A percentile compares a stretch with the other conserved stretches of the same genome.
Conservation (phyloP, 2,329 filamentous ascomycete genomes). For the Neonectria magnoliae region DNA sequence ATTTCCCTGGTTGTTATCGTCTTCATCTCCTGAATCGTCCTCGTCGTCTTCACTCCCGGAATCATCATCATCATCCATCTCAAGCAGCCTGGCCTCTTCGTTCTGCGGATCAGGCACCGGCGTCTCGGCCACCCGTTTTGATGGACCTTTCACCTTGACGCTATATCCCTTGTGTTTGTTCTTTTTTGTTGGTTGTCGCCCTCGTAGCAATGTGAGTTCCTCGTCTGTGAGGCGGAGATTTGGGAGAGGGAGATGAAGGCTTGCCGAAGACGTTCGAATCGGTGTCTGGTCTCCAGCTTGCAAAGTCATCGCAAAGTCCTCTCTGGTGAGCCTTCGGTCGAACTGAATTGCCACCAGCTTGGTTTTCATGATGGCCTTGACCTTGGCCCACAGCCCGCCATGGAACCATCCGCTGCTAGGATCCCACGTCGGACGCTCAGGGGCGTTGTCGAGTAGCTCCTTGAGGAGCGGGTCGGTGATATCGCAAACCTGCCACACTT, state of each 20-base stretch:
- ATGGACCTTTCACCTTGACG: constrained; percentile 42
- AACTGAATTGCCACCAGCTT: constrained; percentile 79
- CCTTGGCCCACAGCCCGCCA: constrained; percentile 83
- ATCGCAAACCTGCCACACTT: constrained; percentile 95
- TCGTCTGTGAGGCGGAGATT: constrained; percentile 50
- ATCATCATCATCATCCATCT: constrained; percentile 41
- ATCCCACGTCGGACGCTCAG: constrained; percentile 69
- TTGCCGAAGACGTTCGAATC: constrained; percentile 43
- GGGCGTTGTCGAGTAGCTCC: constrained; percentile 70
- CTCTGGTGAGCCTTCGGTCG: constrained; percentile 57
- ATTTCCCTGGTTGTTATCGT: constrained; percentile 20
- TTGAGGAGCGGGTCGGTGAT: constrained; percentile 82
- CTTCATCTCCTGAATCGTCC: constrained; percentile 39
- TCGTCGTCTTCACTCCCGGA: constrained; percentile 41
- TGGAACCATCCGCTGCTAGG: constrained; percentile 83
- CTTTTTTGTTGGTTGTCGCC: constrained; percentile 49
- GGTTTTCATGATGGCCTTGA: constrained; percentile 86
- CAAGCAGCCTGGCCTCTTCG: constrained; percentile 31
- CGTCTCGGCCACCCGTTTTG: constrained; percentile 29
- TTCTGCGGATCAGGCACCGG: constrained; percentile 36
- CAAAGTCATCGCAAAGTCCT: constrained; percentile 50
- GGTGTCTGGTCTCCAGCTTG: constrained; percentile 49
- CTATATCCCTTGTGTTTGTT: constrained; percentile 50
- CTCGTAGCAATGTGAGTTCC: constrained; percentile 48
- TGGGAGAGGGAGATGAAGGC: constrained; percentile 47